Evolutionary conservation across 2,329 filamentous ascomycete genomes (phyloP).

Genomic region (Septoria linicola): DNA sequence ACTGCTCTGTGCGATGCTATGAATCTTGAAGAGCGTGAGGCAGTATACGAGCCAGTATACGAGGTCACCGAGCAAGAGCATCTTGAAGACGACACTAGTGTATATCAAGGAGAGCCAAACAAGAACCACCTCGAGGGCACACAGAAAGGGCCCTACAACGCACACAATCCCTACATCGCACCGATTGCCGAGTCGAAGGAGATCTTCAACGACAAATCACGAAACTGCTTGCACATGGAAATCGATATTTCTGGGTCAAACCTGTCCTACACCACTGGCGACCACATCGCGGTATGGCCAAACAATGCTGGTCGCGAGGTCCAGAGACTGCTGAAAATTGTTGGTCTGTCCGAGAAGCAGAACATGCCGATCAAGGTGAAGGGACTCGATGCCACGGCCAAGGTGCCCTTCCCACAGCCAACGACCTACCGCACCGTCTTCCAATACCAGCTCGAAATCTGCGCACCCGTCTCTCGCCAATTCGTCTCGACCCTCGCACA

Average conservation of each 20-base stretch:
- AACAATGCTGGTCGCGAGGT: constrained; percentile 92
- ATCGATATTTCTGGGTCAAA: constrained; percentile 88
- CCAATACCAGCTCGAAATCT: constrained; percentile 96
- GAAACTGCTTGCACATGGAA: constrained; percentile 96
- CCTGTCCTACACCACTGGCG: constrained; percentile 89
- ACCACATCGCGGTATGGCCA: constrained; percentile 96
- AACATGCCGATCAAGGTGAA: constrained; percentile 84
- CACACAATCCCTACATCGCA: constrained; percentile 84
- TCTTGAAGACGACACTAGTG: constrained; percentile 70
- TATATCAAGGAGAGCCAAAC: constrained; percentile 87
- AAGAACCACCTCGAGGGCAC: constrained; percentile 80
- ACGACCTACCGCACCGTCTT: constrained; percentile 93
- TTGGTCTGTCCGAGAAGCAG: constrained; percentile 73
- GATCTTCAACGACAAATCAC: constrained; percentile 81
- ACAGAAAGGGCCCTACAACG: constrained; percentile 86
- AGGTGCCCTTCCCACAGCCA: constrained; percentile 94
- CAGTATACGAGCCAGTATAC: constrained; percentile 92
- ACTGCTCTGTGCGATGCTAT: constrained; percentile 76
- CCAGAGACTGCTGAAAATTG: constrained; percentile 78
- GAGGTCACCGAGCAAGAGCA: constrained; percentile 68
- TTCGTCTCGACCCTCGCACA: constrained; percentile 83
- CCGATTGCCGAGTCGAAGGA: constrained; percentile 89
- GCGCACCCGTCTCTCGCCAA: constrained; percentile 92
- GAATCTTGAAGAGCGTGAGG: constrained; percentile 90
- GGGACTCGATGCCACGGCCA: constrained; percentile 88